Evolutionary conservation across 768 basidiomycete species (phyloP), one percentile per base, ranked within the genome.

Genomic region (Crepidotus variabilis): DNA sequence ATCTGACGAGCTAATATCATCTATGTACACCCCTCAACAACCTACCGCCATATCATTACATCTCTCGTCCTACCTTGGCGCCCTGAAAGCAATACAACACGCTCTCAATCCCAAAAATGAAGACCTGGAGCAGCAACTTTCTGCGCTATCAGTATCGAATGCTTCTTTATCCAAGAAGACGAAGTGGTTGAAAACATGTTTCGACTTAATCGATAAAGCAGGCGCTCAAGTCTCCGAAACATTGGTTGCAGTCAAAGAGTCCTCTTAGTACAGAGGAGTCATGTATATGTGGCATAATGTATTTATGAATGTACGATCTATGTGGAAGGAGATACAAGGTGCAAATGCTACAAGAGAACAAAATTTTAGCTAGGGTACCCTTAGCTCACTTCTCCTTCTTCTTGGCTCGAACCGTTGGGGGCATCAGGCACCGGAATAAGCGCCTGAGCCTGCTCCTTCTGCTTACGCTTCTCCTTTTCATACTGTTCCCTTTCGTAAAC

Each of bases 141-240:
- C 66, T 34, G 56, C 53, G n/a, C 46, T 72, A 50, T 63, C 66
- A 14, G 35, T 74, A 16, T 67, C 69, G 32, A 62, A 53, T 23
- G 47, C 33, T 11, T 20, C 69, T 51, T 67, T 62, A 52, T 74
- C 68, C 54, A 75, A 78, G 24, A 66, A 72, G 16, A 69, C 68
- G 54, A 83, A 76, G 63, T 89, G 89, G 87, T 87, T 87, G 63
- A 74, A 77, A 48, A 76, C 77, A 10, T 90, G 87, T 65, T 81
- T 88, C 61, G 72, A 76, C 50, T 86, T 90, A 64, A 78, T 89
- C 62, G 67, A 74, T 58, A 82, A 79, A 61, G 68, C 74, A 21
- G 69, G 67, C 54, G 57, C 68, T 46, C 67, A 59, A 48, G 54
- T 77, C 47, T 56, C 60, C 32, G 67, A 61, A 9, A 65, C 65